Percentiles rank a stretch among this genome's conserved stretches.
Evolutionary conservation across 106 monocot species (phyloP).

Genomic region (Hemerocallis citrina): DNA sequence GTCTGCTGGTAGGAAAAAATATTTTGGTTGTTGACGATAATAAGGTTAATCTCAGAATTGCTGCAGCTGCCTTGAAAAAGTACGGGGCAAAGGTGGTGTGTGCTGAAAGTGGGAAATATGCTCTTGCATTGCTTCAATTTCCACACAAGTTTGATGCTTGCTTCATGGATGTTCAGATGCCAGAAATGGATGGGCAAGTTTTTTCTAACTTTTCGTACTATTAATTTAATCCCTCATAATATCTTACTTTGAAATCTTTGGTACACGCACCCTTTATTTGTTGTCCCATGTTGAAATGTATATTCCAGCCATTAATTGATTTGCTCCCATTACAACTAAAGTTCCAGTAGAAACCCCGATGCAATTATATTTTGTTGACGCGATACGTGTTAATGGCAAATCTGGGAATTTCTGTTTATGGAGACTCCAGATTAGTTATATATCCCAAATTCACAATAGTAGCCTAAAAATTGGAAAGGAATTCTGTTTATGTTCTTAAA

Average conservation of each 20-base stretch:
- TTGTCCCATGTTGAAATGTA: neutral
- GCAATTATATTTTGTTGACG: no score
- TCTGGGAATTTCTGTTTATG: no score
- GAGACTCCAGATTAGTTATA: no score
- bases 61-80: constrained; percentile 67
- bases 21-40: constrained; percentile 96
- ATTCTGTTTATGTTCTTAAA: no score
- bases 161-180: constrained; percentile 98
- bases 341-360: neutral
- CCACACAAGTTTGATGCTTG: constrained; percentile 83
- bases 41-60: constrained; percentile 76
- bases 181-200: constrained; percentile 99
- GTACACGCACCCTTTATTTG: neutral
- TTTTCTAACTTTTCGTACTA: no score
- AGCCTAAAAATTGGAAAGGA: no score
- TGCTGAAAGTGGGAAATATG: constrained; percentile 77
- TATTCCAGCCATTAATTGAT: neutral
- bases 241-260: neutral
- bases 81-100: constrained; percentile 76
- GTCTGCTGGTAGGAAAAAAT: constrained; percentile 60
- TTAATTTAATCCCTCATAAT: neutral
- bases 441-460: no score
- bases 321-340: neutral
- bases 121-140: constrained; percentile 54
- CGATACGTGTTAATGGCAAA: no score